A percentile compares a stretch with the other conserved stretches of the same genome.
phyloP scores from a whole-genome alignment of 164 flowering plant species.

The Paratinospora sagittata region DNA sequence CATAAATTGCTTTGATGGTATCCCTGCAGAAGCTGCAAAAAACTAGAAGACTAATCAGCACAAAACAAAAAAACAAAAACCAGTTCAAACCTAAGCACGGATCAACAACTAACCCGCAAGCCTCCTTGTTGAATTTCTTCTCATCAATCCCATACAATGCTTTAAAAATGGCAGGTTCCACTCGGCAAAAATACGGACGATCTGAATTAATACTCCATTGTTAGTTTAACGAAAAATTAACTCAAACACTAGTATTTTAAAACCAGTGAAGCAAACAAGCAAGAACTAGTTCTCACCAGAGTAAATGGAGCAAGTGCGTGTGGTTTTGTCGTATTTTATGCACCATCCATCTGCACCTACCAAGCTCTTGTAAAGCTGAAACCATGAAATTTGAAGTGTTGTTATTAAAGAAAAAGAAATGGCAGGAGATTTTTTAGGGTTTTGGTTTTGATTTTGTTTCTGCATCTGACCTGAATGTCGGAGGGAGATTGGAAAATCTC shows the following conservation, averaged over 20 bases:
- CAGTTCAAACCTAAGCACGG: too few relatives aligned
- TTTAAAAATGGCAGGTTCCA: slow-evolving; percentile 54
- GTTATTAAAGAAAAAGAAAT: too few relatives aligned
- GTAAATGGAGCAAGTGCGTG: too few relatives aligned
- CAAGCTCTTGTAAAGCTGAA: slow-evolving; percentile 62
- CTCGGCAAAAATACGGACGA: slow-evolving; percentile 86
- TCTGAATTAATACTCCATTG: slow-evolving; percentile 33
- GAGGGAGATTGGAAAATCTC: slow-evolving; percentile 59
- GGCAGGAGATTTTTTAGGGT: not conserved
- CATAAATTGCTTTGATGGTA: slow-evolving; percentile 69
- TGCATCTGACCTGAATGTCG: slow-evolving; percentile 43
- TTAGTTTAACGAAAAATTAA: too few relatives aligned
- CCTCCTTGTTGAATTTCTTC: slow-evolving; percentile 71
- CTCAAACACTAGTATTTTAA: not conserved
- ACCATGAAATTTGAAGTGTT: not conserved
- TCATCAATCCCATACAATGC: slow-evolving; percentile 51
- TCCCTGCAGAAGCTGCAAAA: slow-evolving; percentile 55
- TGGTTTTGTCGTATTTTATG: slow-evolving; percentile 52
- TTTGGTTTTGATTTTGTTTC: not conserved
- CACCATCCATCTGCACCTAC: slow-evolving; percentile 91
- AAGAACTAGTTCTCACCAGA: slow-evolving; percentile 41
- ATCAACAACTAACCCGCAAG: slow-evolving; percentile 60
- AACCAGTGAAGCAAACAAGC: not conserved
- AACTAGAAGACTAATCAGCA: not conserved
- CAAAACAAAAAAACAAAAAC: not conserved